These are phyloP conservation scores for Termitomyces sp. DNA, from an alignment of 768 basidiomycete genomes.

Conservation along the genomic window DNA sequence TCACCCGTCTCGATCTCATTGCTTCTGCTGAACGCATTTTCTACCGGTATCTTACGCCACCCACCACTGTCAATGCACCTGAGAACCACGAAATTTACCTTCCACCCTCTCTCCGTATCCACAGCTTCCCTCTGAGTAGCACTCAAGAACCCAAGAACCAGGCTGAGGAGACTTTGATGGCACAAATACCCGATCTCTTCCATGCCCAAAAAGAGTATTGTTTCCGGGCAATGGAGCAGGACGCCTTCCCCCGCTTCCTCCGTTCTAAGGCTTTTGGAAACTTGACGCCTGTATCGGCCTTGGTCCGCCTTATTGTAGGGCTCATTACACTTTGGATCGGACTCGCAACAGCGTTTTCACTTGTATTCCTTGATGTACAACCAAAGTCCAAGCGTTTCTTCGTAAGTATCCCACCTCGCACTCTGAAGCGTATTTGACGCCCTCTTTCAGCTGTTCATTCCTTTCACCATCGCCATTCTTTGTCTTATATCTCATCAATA, in stretches of 20 bases:
- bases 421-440: background rate
- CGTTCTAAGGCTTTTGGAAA: constrained; percentile 98
- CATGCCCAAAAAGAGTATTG: constrained; percentile 97
- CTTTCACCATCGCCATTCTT: constrained; percentile 85
- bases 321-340: constrained; percentile 92
- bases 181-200: constrained; percentile 94
- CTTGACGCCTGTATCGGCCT: constrained; percentile 85
- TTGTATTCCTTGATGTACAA: constrained; percentile 90
- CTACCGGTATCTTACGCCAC: constrained; percentile 87
- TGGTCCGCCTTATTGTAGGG: constrained; percentile 83
- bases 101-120: constrained; percentile 87
- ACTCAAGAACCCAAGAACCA: constrained; percentile 66
- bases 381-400: constrained; percentile 93
- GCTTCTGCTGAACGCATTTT: constrained; percentile 95
- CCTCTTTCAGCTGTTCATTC: constrained; percentile 77
- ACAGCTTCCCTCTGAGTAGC: constrained; percentile 83
- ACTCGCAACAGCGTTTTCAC: constrained; percentile 84
- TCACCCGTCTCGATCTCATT: constrained; percentile 85
- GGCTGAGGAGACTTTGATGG: constrained; percentile 71
- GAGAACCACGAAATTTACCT: constrained; percentile 99
- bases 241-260: constrained; percentile 91
- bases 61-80: constrained; percentile 67
- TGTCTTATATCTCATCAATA: constrained; percentile 95
- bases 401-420: constrained; percentile 52
- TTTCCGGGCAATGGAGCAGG: constrained; percentile 94